Percentiles rank a stretch among this genome's conserved stretches.
These are phyloP conservation scores for Moesziomyces parantarcticus DNA, from an alignment of 1,284 basidiomycete genomes.

Conservation along the genomic window DNA sequence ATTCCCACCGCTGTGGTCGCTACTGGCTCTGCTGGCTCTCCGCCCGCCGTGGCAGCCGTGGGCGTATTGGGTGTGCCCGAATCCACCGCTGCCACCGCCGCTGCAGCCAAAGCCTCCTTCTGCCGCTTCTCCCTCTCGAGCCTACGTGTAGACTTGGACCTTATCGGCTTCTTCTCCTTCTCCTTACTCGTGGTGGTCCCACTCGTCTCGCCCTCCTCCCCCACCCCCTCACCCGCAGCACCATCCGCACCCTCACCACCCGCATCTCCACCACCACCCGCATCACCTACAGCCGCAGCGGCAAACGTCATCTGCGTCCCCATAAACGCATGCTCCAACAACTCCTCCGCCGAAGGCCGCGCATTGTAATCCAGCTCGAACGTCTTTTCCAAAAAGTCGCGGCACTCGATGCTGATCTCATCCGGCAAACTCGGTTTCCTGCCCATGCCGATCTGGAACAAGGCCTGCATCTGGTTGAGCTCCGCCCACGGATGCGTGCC, in stretches of 20 bases:
- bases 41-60: slow-evolving; percentile 1
- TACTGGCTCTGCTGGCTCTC: too few relatives aligned
- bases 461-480: slow-evolving; percentile 87
- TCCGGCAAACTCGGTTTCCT: slow-evolving; percentile 58
- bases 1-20: background rate
- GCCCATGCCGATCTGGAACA: slow-evolving; percentile 64
- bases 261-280: background rate
- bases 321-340: slow-evolving; percentile 63
- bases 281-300: background rate
- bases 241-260: slow-evolving; percentile 1
- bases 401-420: slow-evolving; percentile 57
- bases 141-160: slow-evolving; percentile 29
- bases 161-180: slow-evolving; percentile 18
- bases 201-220: slow-evolving; percentile 5
- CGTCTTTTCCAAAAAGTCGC: slow-evolving; percentile 59
- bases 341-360: slow-evolving; percentile 57
- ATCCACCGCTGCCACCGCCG: slow-evolving; percentile 8
- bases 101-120: slow-evolving; percentile 19
- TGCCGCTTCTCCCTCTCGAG: slow-evolving; percentile 38
- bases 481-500: slow-evolving; percentile 97
- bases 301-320: slow-evolving; percentile 39
- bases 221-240: slow-evolving; percentile 2
- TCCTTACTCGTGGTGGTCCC: slow-evolving; percentile 10
- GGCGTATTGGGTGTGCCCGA: slow-evolving; percentile 19
- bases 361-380: slow-evolving; percentile 62